Conservation (phyloP, 495 filamentous ascomycete genomes). For the Daldinia caldariorum region DNA sequence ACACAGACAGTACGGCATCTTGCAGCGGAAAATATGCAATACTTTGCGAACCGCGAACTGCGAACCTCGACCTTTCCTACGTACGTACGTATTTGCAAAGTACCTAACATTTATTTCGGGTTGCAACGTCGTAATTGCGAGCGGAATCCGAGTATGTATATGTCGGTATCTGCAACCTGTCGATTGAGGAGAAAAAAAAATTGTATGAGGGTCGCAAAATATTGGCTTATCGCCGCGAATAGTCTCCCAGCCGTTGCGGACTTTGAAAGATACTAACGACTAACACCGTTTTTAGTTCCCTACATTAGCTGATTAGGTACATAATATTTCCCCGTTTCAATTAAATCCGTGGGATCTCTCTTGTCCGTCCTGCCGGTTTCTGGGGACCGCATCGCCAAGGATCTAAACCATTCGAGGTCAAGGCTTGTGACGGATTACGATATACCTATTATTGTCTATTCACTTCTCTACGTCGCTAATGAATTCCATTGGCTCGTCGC, state of each 20-base stretch:
- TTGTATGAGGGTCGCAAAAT: not conserved
- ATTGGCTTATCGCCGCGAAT: not conserved
- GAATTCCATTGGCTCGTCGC: constrained; percentile 29
- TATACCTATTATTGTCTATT: constrained; percentile 6
- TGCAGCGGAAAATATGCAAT: not conserved
- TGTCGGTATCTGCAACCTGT: constrained; percentile 2
- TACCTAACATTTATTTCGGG: not conserved
- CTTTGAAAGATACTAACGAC: constrained; percentile 21
- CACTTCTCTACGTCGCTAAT: constrained; percentile 3
- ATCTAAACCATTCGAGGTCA: constrained; percentile 19
- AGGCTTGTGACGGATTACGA: constrained; percentile 31
- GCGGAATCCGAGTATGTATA: not conserved
- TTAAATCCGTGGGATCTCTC: constrained; percentile 15
- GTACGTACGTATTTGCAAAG: not conserved
- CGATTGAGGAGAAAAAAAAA: not conserved
- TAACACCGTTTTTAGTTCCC: constrained; percentile 17
- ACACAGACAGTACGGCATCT: not conserved
- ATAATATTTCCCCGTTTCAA: constrained; percentile 2
- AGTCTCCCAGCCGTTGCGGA: constrained; percentile 3
- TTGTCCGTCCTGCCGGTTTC: constrained; percentile 22
- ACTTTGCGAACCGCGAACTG: not conserved
- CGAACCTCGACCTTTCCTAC: not conserved
- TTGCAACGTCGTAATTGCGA: not conserved
- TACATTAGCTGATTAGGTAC: too few relatives aligned
- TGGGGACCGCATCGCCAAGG: constrained; percentile 23